Base-by-base conservation (phyloP, 208 protist species). In the Wallacemonas sp. region DNA sequence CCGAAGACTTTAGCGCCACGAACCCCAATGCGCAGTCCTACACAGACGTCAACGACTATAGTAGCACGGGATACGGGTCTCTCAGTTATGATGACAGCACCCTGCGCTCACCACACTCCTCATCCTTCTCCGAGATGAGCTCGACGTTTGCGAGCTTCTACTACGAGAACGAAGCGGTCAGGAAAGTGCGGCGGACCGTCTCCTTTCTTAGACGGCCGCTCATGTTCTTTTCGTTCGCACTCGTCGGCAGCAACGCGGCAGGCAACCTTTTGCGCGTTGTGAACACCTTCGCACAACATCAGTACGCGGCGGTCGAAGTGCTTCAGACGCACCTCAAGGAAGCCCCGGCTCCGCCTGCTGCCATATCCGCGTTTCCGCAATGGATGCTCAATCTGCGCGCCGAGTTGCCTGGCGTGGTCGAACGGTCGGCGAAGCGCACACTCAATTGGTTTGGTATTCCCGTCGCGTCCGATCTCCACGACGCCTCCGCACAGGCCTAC, bases 141-240 rank as follows among this genome's bases (percentile, higher is more conserved):
- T 91, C 90, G 11, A 91, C 90, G 21, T 90, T 91, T 54, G 74
- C 80, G 36, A 90, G 79, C 34, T 88, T 93, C 68, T 95, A 91
- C 65, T 69, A 86, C 60, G 82, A 89, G 9, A 88, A 83, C 72
- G 72, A 80, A n/a, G 61, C 58, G 11, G 67, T 75, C 56, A 61
- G 77, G 22, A 62, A 64, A 36, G 46, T 84, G 22, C 39, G 66
- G 24, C 67, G 39, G 1, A 78, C 69, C 19, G 17, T 76, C 38
- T 73, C 31, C 38, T 88, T 88, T 51, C 58, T 91, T 9, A 72
- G 80, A 11, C 81, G 79, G 12, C 90, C 90, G 2, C 36, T 93
- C 4, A 71, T 81, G 38, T 95, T 91, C 64, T 65, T 86, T 28
- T 77, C 71, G 30, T 78, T 84, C 49, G 62, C 79, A 28, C 70